Conservation (phyloP, 805 yeast genomes). For the Candida xiaguanensis region DNA sequence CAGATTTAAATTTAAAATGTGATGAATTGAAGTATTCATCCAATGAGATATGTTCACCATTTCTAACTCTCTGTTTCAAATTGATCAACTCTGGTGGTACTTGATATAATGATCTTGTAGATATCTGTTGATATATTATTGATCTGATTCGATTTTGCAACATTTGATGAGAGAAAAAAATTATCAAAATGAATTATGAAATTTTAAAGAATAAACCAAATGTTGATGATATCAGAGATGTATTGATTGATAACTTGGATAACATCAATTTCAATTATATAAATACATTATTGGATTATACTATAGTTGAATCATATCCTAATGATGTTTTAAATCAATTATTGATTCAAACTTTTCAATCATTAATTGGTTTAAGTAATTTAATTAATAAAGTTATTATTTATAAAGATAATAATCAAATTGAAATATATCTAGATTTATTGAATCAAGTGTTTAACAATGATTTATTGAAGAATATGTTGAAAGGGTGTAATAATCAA, state of each 20-base stretch:
- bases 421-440: not conserved
- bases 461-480: conserved; percentile 2
- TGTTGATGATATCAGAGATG: no score
- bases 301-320: conserved; percentile 32
- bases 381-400: conserved; percentile 16
- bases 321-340: conserved; percentile 6
- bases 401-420: not conserved
- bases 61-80: not conserved
- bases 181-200: conserved; percentile 8
- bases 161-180: not conserved
- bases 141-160: not conserved
- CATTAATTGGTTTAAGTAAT: conserved; percentile 31
- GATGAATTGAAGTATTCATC: conserved; percentile 18
- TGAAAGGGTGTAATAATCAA: not conserved
- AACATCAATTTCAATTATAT: conserved; percentile 7
- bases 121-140: no score
- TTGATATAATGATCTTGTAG: not conserved
- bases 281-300: conserved; percentile 24
- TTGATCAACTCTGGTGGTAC: not conserved
- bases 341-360: conserved; percentile 14
- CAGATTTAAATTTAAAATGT: conserved; percentile 17
- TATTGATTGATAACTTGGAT: no score
- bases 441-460: conserved; percentile 2
- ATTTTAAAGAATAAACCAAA: conserved; percentile 9
- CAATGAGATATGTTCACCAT: not conserved